These are phyloP conservation scores for Epicoccum sorghinum DNA, from an alignment of 2,329 filamentous ascomycete species.

Conservation along the genomic window DNA sequence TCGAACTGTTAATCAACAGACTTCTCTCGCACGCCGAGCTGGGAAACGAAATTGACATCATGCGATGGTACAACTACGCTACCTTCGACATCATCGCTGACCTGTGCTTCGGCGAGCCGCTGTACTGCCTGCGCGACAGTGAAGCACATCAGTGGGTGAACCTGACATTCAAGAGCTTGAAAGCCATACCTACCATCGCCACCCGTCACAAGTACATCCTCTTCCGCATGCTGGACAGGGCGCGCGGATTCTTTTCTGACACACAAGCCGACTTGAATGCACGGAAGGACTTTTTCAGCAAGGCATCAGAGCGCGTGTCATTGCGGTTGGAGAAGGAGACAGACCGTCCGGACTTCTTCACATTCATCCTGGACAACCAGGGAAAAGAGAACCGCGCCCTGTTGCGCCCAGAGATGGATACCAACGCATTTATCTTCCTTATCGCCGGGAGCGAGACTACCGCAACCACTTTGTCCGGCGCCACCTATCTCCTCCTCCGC, in stretches of 20 bases:
- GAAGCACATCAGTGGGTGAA: slow-evolving; percentile 38
- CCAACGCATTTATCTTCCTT: slow-evolving; percentile 44
- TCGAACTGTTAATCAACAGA: slow-evolving; percentile 47
- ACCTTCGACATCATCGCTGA: slow-evolving; percentile 42
- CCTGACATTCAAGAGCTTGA: slow-evolving; percentile 22
- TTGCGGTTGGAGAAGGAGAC: slow-evolving; percentile 25
- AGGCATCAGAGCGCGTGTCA: slow-evolving; percentile 23
- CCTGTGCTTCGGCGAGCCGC: slow-evolving; percentile 39
- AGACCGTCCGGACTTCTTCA: slow-evolving; percentile 35
- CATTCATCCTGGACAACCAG: slow-evolving; percentile 32
- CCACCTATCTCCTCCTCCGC: slow-evolving; percentile 50
- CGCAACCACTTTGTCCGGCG: slow-evolving; percentile 51
- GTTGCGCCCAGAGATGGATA: slow-evolving; percentile 42
- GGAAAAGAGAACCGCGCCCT: slow-evolving; percentile 20
- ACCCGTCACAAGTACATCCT: slow-evolving; percentile 26
- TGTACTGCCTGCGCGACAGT: slow-evolving; percentile 39
- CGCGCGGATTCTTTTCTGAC: slow-evolving; percentile 21
- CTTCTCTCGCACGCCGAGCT: slow-evolving; percentile 31
- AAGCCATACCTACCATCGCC: slow-evolving; percentile 18
- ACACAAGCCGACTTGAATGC: slow-evolving; percentile 3
- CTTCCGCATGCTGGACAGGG: slow-evolving; percentile 23
- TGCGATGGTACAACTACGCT: slow-evolving; percentile 37
- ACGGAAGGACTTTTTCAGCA: slow-evolving; percentile 26
- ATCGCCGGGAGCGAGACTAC: slow-evolving; percentile 56
- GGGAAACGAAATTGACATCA: slow-evolving; percentile 28